Percentiles rank a stretch among this genome's conserved stretches.
phyloP scores from a whole-genome alignment of 208 protist genomes.

The Porcisia deanei region DNA sequence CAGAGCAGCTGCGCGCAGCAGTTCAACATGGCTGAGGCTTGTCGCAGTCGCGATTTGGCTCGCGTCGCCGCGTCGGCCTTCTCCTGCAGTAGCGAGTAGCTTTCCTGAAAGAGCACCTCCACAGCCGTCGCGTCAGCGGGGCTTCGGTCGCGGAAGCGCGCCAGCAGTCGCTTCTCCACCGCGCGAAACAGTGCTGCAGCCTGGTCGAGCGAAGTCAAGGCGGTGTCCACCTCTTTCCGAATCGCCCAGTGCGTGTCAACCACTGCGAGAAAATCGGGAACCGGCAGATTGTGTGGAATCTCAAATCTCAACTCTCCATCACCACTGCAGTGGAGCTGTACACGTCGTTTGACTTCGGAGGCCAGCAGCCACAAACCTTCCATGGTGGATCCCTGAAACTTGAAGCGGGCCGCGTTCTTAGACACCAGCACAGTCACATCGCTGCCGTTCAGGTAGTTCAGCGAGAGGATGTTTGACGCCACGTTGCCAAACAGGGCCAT shows the following conservation, averaged over 20 bases:
- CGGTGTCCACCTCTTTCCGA: constrained; percentile 55
- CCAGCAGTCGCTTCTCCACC: constrained; percentile 92
- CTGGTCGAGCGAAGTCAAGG: constrained; percentile 41
- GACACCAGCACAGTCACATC: constrained; percentile 92
- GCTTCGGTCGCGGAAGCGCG: constrained; percentile 90
- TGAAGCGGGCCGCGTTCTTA: constrained; percentile 90
- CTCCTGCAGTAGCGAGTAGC: constrained; percentile 65
- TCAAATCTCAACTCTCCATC: constrained; percentile 34
- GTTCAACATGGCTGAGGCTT: constrained; percentile 68
- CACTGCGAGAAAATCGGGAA: constrained; percentile 68
- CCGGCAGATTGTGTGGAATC: constrained; percentile 78
- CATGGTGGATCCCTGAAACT: constrained; percentile 81
- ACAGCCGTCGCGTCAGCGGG: constrained; percentile 70
- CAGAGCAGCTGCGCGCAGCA: constrained; percentile 79
- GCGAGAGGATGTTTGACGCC: constrained; percentile 69
- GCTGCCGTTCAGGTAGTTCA: constrained; percentile 85
- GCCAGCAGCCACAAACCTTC: constrained; percentile 88
- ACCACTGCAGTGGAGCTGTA: constrained; percentile 49
- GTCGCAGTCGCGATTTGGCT: constrained; percentile 40
- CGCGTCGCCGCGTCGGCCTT: constrained; percentile 44
- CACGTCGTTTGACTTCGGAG: constrained; percentile 65
- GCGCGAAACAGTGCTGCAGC: constrained; percentile 75
- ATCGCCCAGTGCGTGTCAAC: constrained; percentile 84
- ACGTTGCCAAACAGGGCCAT: constrained; percentile 44
- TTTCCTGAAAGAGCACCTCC: constrained; percentile 81